Conservation (phyloP, 2,329 filamentous ascomycete genomes). For the Trichoderma sp. region DNA sequence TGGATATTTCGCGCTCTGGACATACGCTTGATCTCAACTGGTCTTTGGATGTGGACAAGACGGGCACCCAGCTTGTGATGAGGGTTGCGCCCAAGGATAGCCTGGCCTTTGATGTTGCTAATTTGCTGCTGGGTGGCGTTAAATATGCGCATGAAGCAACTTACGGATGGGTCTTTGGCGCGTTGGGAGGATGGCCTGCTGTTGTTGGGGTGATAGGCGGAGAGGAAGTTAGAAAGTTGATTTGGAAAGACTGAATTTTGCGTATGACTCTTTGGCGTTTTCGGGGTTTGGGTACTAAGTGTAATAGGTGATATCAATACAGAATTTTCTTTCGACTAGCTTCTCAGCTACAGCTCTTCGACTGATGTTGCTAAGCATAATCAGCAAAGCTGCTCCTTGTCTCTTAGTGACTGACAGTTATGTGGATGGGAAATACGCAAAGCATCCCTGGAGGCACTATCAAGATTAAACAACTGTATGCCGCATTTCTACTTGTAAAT, state of each 20-base stretch:
- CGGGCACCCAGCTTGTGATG: background rate
- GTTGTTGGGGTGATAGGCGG: background rate
- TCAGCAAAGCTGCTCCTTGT: background rate
- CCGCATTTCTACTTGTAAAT: background rate
- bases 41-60: background rate
- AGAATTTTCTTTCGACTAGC: background rate
- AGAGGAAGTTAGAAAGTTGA: background rate
- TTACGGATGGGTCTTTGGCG: slow-evolving; percentile 2
- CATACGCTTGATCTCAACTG: background rate
- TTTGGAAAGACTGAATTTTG: background rate
- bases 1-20: background rate
- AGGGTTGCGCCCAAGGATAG: background rate
- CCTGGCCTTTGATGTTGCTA: background rate
- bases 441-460: background rate
- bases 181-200: slow-evolving; percentile 2
- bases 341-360: background rate
- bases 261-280: background rate
- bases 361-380: background rate
- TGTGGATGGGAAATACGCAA: background rate
- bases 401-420: background rate
- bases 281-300: background rate
- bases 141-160: background rate
- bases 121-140: background rate
- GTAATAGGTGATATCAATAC: background rate
- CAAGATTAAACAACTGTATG: background rate